Base-by-base conservation (phyloP, 768 basidiomycete genomes). In the Pleurotus citrinopileatus region DNA sequence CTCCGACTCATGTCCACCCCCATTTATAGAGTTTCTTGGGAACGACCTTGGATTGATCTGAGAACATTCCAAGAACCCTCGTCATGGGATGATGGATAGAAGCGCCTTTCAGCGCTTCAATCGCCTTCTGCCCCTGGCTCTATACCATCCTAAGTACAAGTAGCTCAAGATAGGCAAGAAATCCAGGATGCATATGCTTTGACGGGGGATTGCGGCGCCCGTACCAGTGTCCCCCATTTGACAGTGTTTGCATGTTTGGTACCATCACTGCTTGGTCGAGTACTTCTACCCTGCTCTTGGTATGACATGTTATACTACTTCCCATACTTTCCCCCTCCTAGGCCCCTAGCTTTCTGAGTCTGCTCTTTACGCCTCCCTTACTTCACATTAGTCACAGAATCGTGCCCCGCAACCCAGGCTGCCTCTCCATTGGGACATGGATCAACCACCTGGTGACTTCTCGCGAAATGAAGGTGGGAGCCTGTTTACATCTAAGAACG, bases 391-490 rank as follows among this genome's bases (percentile, higher is more conserved):
- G 15, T 15, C 32, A 34, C 32, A 7, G 32, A 34, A 7, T 34
- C 32, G 15, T 15, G 32, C 32, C 32, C 32, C 32, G 15, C 7
- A 34, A 34, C 32, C 32, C 12, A 17, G 17, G 17, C 7, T n/a
- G n/a, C n/a, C n/a, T n/a, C 20, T 34, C 9, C 29, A 17, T 50
- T 32, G 29, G 32, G 22, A 36, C 15, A 51, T 51, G 32, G 48
- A 36, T 25, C 43, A 22, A 25, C 17, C 19, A 22, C 25, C 17
- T n/a, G 7, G 20, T 19, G 28, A 34, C n/a, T n/a, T 2, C 3
- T 0, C 29, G 32, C 9, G 10, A 34, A 3, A 51, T 51, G 48
- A 51, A 51, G 48, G 48, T 51, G 48, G 48, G 48, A 51, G 28
- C n/a, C 15, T 36, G 19, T 8, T n/a, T 51, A 51, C 48, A 22